Evolutionary conservation across 371 early-diverging fungal genomes (phyloP), one percentile per base, ranked within the genome.

Genomic region (Rhizopus arrhizus): DNA sequence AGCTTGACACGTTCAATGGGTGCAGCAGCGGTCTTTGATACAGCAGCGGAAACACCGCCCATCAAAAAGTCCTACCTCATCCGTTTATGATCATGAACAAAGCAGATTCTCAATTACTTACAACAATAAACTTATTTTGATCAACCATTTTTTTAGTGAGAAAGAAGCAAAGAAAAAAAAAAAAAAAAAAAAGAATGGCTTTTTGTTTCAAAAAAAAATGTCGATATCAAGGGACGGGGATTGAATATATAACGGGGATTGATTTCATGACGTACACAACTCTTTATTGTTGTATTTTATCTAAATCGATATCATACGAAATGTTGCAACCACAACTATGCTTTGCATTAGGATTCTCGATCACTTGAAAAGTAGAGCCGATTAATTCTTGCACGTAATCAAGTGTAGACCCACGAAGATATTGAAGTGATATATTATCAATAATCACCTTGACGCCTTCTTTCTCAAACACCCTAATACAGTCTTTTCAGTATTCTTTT

Each of bases 331-430:
- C 96, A 74, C 97, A 96, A n/a, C 89, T 88, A 53, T 91, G 86
- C 56, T 91, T 90, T 40, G 96, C 92, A 57, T 91, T 91, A 4
- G 97, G 96, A 65, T 95, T 96, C 31, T 90, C 89, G 3, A 89
- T 69, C 9, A 97, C 88, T 68, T 92, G 88, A 72, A 97, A 97
- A 5, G 92, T 90, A 3, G 92, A 91, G 31, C 97, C 98, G 61
- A 97, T 95, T 61, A 97, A 78, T 69, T 96, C 94, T 66, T 95
- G 89, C 11, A 91, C 89, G 78, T 87, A 97, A 68, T 95, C 94
- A 9, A 97, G 81, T 10, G 80, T 85, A 3, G 96, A 92, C 10
- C 96, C 97, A 42, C 83, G 75, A n/a, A 97, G 75, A 66, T 95
- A 84, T 12, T 90, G 91, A 69, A 96, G 70, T 32, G 94, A 93